These are phyloP conservation scores for Ettlia oleoabundans DNA, from an alignment of 139 green algal species.

Conservation along the genomic window DNA sequence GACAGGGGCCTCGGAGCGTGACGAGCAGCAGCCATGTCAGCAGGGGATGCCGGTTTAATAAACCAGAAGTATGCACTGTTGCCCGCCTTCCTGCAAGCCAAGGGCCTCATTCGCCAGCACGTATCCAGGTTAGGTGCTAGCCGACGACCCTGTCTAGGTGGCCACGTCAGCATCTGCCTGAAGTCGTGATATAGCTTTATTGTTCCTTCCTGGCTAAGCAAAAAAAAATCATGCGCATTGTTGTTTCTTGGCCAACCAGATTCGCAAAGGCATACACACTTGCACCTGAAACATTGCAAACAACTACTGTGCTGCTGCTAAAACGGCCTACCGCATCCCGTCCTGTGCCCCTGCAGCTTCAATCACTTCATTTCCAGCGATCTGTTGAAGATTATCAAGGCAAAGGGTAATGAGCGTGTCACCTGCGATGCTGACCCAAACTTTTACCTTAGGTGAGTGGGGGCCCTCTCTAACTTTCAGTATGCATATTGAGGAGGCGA, in stretches of 20 bases:
- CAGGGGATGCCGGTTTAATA: background rate
- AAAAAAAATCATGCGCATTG: too few relatives aligned
- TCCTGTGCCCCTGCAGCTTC: slow-evolving; percentile 90
- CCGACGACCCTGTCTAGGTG: background rate
- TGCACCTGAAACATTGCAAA: too few relatives aligned
- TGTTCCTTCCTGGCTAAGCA: too few relatives aligned
- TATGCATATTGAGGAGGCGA: too few relatives aligned
- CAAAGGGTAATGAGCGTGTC: slow-evolving; percentile 94
- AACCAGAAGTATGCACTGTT: slow-evolving; percentile 94
- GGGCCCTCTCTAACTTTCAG: too few relatives aligned
- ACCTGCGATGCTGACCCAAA: slow-evolving; percentile 96
- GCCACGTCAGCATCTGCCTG: too few relatives aligned
- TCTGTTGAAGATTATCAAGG: slow-evolving; percentile 97
- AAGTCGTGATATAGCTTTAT: too few relatives aligned
- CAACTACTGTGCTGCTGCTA: too few relatives aligned
- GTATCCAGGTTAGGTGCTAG: slow-evolving; percentile 2
- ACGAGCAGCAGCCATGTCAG: background rate
- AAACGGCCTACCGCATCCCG: too few relatives aligned
- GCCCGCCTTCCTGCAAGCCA: slow-evolving; percentile 90
- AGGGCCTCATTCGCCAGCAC: slow-evolving; percentile 88
- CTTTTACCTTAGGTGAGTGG: slow-evolving; percentile 94
- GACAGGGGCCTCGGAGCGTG: background rate
- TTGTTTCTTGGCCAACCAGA: too few relatives aligned
- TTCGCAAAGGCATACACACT: too few relatives aligned
- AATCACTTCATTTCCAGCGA: slow-evolving; percentile 98